phyloP scores from a whole-genome alignment of 202 grass and related monocot genomes.

The Musa balbisiana region DNA sequence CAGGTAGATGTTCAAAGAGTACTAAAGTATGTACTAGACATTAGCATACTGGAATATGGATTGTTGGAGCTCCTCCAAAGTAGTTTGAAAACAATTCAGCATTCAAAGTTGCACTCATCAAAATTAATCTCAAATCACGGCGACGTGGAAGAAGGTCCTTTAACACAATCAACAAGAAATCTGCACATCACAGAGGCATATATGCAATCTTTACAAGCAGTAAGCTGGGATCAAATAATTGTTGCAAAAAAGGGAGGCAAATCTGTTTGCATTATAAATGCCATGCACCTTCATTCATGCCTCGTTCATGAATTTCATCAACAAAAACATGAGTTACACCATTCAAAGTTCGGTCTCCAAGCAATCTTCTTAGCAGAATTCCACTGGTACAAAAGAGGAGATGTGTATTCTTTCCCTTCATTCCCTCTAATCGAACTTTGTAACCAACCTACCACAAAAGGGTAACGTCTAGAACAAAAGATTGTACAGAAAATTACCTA shows the following conservation, averaged over 20 bases:
- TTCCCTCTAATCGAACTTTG: constrained; percentile 97
- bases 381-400: constrained; percentile 99
- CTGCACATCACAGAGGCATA: constrained; percentile 31
- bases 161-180: constrained; percentile 95
- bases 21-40: constrained; percentile 2
- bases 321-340: constrained; percentile 98
- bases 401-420: constrained; percentile 96
- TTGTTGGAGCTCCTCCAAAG: constrained; percentile 84
- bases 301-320: constrained; percentile 99
- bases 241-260: not conserved
- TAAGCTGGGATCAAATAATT: not conserved
- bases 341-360: constrained; percentile 82
- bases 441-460: constrained; percentile 91
- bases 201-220: constrained; percentile 14
- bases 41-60: constrained; percentile 85
- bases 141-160: constrained; percentile 83
- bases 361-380: constrained; percentile 87
- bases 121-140: constrained; percentile 88
- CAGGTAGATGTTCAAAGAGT: not conserved
- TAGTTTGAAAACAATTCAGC: constrained; percentile 95
- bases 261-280: constrained; percentile 17
- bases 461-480: constrained; percentile 31
- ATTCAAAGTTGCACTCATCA: constrained; percentile 98
- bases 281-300: constrained; percentile 90
- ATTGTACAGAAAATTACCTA: constrained; percentile 38